A percentile compares a stretch with the other conserved stretches of the same genome.
These are phyloP conservation scores for Amoeboradix gromovi DNA, from an alignment of 371 early-diverging fungal species.

Conservation along the genomic window DNA sequence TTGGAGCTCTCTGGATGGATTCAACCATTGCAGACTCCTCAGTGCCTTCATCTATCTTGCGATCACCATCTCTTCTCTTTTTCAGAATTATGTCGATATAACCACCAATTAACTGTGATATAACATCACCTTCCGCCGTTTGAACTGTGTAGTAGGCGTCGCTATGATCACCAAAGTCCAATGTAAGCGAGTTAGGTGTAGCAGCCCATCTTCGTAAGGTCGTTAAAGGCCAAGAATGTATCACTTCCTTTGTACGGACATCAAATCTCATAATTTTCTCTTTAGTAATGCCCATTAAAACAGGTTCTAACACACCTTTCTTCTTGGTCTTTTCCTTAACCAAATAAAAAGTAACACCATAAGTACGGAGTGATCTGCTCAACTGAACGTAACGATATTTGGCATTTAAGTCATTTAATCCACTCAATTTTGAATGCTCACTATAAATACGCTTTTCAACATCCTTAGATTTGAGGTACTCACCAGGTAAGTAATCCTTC, in stretches of 20 bases:
- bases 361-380: constrained; percentile 19
- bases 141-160: constrained; percentile 20
- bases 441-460: constrained; percentile 15
- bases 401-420: constrained; percentile 18
- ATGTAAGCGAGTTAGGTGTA: constrained; percentile 17
- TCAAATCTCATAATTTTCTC: constrained; percentile 18
- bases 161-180: constrained; percentile 26
- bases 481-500: background rate
- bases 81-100: constrained; percentile 30
- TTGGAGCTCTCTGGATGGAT: background rate
- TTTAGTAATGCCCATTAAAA: constrained; percentile 22
- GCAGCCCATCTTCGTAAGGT: constrained; percentile 25
- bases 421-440: constrained; percentile 20
- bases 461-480: constrained; percentile 6
- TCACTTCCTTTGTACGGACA: constrained; percentile 18
- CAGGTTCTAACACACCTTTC: constrained; percentile 11
- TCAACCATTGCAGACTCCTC: constrained; percentile 17
- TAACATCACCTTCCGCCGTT: constrained; percentile 22
- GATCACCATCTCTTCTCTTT: constrained; percentile 16
- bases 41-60: constrained; percentile 5
- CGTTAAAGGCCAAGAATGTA: constrained; percentile 18
- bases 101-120: constrained; percentile 22
- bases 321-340: constrained; percentile 15
- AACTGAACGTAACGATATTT: constrained; percentile 24
- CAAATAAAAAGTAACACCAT: constrained; percentile 23